Percentiles rank a stretch among this genome's conserved stretches.
Conservation (phyloP, 2,329 filamentous ascomycete species). For the Pseudodiploospora longispora region DNA sequence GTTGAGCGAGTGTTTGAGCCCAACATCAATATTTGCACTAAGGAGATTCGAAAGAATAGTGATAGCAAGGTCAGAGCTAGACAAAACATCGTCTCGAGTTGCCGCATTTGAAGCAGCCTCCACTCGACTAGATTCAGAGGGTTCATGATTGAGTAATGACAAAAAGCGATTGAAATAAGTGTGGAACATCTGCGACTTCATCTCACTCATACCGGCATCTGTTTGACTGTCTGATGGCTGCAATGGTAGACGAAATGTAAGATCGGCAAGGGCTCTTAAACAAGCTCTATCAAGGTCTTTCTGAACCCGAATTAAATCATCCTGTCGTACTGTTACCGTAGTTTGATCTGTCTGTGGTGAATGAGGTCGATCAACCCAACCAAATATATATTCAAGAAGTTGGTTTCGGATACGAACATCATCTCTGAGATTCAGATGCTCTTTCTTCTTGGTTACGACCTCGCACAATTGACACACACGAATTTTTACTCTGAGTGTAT, state of each 20-base stretch:
- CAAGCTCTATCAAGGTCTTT: conserved; percentile 60
- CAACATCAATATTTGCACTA: conserved; percentile 64
- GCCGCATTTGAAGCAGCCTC: conserved; percentile 24
- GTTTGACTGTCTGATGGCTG: conserved; percentile 58
- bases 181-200: conserved; percentile 64
- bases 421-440: conserved; percentile 59
- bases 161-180: conserved; percentile 64
- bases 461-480: conserved; percentile 62
- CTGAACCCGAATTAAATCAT: conserved; percentile 51
- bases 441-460: conserved; percentile 56
- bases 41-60: conserved; percentile 60
- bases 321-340: conserved; percentile 37
- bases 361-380: conserved; percentile 57
- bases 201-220: conserved; percentile 58
- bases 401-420: conserved; percentile 63
- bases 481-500: conserved; percentile 56
- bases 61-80: conserved; percentile 56
- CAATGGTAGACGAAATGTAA: conserved; percentile 58
- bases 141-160: conserved; percentile 54
- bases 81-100: conserved; percentile 44
- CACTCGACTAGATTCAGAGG: conserved; percentile 28
- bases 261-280: conserved; percentile 54
- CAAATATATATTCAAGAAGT: conserved; percentile 58
- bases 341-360: conserved; percentile 39
- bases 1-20: conserved; percentile 59